phyloP scores from a whole-genome alignment of 129 eudicot species.

The Gnaphalium uliginosum region DNA sequence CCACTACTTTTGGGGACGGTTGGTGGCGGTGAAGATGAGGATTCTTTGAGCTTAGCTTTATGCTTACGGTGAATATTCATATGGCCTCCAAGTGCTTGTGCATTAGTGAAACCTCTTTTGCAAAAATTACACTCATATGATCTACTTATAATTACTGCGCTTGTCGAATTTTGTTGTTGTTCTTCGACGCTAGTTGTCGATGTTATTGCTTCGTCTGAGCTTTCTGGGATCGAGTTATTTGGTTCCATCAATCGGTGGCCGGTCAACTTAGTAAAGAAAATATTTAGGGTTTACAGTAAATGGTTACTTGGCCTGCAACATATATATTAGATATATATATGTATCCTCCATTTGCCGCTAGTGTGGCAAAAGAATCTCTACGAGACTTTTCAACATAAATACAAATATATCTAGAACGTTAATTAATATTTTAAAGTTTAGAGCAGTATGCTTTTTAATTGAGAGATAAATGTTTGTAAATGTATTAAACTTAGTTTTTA shows the following conservation, averaged over 20 bases:
- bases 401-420: too few species aligned
- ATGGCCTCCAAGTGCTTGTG: conserved; percentile 44
- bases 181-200: conserved; percentile 1
- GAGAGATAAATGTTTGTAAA: too few species aligned
- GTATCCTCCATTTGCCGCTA: too few species aligned
- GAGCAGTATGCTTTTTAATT: too few species aligned
- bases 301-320: background rate
- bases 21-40: conserved; percentile 15
- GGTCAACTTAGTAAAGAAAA: conserved; percentile 28
- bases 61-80: conserved; percentile 30
- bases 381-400: too few species aligned
- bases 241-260: conserved; percentile 30
- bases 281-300: conserved; percentile 21
- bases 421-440: too few species aligned
- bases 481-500: too few species aligned
- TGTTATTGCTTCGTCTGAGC: conserved; percentile 15
- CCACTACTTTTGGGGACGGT: background rate
- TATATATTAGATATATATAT: too few species aligned
- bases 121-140: conserved; percentile 46
- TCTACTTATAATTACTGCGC: conserved; percentile 4
- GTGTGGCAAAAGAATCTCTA: too few species aligned
- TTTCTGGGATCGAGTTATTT: conserved; percentile 24
- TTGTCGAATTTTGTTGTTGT: conserved; percentile 16
- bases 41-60: conserved; percentile 40
- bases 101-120: conserved; percentile 47